phyloP scores from a whole-genome alignment of 2,329 filamentous ascomycete genomes.

The Thelonectria olida region DNA sequence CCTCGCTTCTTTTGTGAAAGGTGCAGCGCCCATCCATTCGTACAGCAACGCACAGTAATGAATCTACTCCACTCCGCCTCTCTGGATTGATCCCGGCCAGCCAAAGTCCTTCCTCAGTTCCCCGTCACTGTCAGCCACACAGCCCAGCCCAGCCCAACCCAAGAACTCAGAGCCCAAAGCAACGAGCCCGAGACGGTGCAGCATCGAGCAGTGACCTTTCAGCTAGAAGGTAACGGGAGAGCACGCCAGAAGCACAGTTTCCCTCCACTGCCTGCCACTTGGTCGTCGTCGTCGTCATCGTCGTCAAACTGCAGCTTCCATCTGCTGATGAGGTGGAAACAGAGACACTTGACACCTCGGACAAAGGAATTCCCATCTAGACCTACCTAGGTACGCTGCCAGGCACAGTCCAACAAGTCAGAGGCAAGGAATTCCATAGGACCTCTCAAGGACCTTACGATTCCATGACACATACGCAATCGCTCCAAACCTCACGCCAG shows the following conservation, averaged over 20 bases:
- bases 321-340: too few relatives aligned
- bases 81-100: slow-evolving; percentile 6
- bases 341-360: too few relatives aligned
- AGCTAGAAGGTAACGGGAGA: too few relatives aligned
- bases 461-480: slow-evolving; percentile 10
- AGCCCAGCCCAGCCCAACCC: slow-evolving; percentile 33
- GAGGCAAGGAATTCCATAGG: slow-evolving; percentile 10
- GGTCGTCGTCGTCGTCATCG: too few relatives aligned
- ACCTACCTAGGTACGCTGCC: background rate
- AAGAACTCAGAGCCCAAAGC: slow-evolving; percentile 11
- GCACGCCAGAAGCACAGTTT: background rate
- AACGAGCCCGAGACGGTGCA: too few relatives aligned
- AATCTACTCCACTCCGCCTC: slow-evolving; percentile 29
- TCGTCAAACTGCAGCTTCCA: too few relatives aligned
- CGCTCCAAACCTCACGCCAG: slow-evolving; percentile 12
- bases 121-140: slow-evolving; percentile 22
- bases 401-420: background rate
- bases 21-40: too few relatives aligned
- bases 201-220: too few relatives aligned
- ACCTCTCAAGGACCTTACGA: background rate
- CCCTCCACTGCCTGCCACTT: too few relatives aligned
- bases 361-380: background rate
- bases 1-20: background rate
- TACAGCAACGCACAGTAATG: too few relatives aligned
- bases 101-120: slow-evolving; percentile 14